Conservation (phyloP, 2,329 filamentous ascomycete species). For the Tolypocladium pustulatum region DNA sequence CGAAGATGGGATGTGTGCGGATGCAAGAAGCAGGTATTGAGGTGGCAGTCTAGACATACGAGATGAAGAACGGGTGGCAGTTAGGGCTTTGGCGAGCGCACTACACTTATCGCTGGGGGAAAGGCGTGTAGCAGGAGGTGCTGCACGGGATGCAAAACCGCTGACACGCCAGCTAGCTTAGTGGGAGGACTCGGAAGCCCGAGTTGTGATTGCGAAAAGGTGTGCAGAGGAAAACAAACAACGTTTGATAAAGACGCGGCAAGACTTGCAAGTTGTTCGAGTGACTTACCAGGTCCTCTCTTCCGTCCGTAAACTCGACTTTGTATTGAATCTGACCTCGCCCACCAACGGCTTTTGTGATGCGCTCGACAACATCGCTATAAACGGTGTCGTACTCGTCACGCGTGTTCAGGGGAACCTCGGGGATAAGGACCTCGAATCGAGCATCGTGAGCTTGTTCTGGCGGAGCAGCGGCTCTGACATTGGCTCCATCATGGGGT, state of each 20-base stretch:
- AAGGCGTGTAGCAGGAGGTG: neutral
- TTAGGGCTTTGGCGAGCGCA: neutral
- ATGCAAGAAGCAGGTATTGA: neutral
- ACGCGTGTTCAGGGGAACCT: constrained; percentile 13
- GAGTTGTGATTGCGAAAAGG: neutral
- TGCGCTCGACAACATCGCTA: constrained; percentile 26
- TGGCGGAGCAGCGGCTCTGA: neutral
- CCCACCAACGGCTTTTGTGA: constrained; percentile 18
- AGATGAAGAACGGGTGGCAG: neutral
- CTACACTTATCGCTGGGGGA: neutral
- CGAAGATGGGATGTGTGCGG: neutral
- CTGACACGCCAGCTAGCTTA: neutral
- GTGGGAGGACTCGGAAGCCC: neutral
- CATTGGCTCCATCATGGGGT: neutral
- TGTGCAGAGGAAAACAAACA: neutral
- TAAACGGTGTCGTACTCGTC: constrained; percentile 18
- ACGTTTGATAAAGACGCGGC: too few relatives aligned
- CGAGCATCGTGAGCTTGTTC: neutral
- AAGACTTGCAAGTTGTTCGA: neutral
- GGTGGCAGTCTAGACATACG: neutral
- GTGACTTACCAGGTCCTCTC: constrained; percentile 27
- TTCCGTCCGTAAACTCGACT: constrained; percentile 36
- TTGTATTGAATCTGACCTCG: constrained; percentile 18
- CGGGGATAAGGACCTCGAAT: constrained; percentile 21
- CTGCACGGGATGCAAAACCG: neutral